These are phyloP conservation scores for Sporothrix luriei DNA, from an alignment of 2,329 filamentous ascomycete species.

Conservation along the genomic window DNA sequence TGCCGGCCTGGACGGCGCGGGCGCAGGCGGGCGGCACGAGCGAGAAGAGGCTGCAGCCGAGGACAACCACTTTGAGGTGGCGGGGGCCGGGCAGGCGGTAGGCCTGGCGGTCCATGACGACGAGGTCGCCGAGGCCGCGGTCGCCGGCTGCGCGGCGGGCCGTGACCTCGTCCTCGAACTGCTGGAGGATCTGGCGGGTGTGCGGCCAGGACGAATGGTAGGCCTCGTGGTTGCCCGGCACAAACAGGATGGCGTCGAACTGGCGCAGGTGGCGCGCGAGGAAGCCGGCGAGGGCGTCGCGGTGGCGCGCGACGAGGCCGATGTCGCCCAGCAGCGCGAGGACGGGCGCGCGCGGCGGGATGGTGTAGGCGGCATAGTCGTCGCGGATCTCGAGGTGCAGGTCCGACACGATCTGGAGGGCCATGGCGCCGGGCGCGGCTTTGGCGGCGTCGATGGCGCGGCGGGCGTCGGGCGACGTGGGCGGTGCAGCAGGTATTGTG, in stretches of 20 bases:
- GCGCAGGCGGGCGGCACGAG: conserved; percentile 45
- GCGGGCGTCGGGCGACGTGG: background rate
- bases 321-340: conserved; percentile 62
- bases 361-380: conserved; percentile 55
- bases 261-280: conserved; percentile 51
- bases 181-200: conserved; percentile 40
- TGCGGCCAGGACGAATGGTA: conserved; percentile 48
- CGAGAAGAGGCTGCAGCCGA: conserved; percentile 54
- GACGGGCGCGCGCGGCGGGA: conserved; percentile 51
- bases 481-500: background rate
- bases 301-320: conserved; percentile 48
- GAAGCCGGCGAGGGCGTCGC: conserved; percentile 51
- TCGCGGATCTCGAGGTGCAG: conserved; percentile 57
- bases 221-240: conserved; percentile 61
- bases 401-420: conserved; percentile 58
- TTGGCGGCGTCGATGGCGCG: background rate
- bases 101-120: conserved; percentile 45
- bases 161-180: conserved; percentile 42
- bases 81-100: conserved; percentile 39
- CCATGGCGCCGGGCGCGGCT: conserved; percentile 33
- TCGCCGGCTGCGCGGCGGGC: conserved; percentile 9
- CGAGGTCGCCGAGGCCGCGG: conserved; percentile 44
- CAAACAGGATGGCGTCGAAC: conserved; percentile 55
- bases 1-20: conserved; percentile 46
- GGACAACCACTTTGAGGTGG: conserved; percentile 37